Conservation (phyloP, 352 stramenopile species). For the Saprolegnia parasitica region DNA sequence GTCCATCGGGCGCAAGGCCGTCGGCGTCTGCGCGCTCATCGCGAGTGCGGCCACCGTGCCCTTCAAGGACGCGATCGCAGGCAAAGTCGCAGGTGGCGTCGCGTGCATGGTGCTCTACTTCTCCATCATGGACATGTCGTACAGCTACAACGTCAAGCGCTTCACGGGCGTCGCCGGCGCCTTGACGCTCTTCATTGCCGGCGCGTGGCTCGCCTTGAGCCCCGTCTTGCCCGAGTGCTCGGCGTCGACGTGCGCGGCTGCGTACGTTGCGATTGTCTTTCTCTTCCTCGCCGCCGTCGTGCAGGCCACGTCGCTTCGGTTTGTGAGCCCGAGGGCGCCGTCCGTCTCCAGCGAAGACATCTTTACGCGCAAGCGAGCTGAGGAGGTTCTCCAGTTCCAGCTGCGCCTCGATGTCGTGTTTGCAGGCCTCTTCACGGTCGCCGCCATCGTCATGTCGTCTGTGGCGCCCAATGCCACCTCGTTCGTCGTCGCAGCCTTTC, state of each 20-base stretch:
- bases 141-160: slow-evolving; percentile 3
- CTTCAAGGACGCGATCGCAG: slow-evolving; percentile 10
- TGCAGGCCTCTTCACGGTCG: neutral
- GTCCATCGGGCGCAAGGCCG: slow-evolving; percentile 1
- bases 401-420: slow-evolving; percentile 1
- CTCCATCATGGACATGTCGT: slow-evolving; percentile 13
- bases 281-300: neutral
- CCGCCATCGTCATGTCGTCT: slow-evolving; percentile 3
- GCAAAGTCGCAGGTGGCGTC: slow-evolving; percentile 1
- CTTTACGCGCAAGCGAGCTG: neutral
- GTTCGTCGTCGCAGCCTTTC: slow-evolving; percentile 7
- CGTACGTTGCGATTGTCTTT: neutral
- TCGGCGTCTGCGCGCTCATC: slow-evolving; percentile 1
- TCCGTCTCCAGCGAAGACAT: neutral
- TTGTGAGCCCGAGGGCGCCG: neutral
- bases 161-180: neutral
- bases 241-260: neutral
- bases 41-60: neutral
- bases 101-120: slow-evolving; percentile 14
- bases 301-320: neutral
- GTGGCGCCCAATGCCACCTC: neutral
- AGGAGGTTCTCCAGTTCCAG: slow-evolving; percentile 1
- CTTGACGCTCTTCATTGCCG: neutral
- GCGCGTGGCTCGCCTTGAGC: neutral
- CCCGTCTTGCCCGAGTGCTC: neutral